These are phyloP conservation scores for Boletus edulis DNA, from an alignment of 768 basidiomycete species.

Conservation along the genomic window DNA sequence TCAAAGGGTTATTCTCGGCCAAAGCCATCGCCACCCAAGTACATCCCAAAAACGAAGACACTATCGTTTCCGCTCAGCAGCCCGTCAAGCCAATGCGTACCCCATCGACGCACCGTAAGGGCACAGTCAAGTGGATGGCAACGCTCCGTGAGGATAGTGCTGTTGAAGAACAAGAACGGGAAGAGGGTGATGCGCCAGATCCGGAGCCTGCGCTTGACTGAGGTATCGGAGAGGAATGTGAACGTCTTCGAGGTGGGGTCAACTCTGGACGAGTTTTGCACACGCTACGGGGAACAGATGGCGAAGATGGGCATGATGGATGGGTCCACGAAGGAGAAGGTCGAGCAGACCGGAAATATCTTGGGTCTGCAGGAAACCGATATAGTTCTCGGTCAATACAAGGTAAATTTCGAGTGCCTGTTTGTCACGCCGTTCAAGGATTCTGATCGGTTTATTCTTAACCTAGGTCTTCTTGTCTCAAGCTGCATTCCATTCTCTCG, in stretches of 20 bases:
- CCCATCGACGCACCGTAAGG: constrained; percentile 84
- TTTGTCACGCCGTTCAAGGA: background rate
- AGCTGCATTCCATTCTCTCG: constrained; percentile 81
- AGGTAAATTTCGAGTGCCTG: constrained; percentile 48
- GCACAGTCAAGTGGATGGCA: constrained; percentile 55
- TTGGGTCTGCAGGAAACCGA: constrained; percentile 65
- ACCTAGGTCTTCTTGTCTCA: constrained; percentile 86
- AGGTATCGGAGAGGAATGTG: constrained; percentile 65
- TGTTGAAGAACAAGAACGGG: constrained; percentile 48
- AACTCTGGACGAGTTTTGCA: constrained; percentile 82
- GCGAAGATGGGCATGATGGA: constrained; percentile 53
- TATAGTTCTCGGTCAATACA: constrained; percentile 77
- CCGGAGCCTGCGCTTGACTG: constrained; percentile 71
- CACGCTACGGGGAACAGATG: constrained; percentile 75
- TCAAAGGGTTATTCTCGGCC: constrained; percentile 83
- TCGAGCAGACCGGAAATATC: constrained; percentile 55
- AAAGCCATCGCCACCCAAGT: constrained; percentile 91
- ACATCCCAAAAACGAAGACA: constrained; percentile 89
- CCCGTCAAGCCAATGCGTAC: constrained; percentile 92
- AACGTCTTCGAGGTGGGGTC: constrained; percentile 82
- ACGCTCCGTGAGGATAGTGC: constrained; percentile 31
- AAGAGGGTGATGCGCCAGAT: constrained; percentile 62
- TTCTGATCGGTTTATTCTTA: background rate
- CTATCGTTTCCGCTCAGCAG: constrained; percentile 93
- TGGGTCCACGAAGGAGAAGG: constrained; percentile 55